Percentiles rank a stretch among this genome's conserved stretches.
These are phyloP conservation scores for Penicillium cosmopolitanum DNA, from an alignment of 495 filamentous ascomycete genomes.

Conservation along the genomic window DNA sequence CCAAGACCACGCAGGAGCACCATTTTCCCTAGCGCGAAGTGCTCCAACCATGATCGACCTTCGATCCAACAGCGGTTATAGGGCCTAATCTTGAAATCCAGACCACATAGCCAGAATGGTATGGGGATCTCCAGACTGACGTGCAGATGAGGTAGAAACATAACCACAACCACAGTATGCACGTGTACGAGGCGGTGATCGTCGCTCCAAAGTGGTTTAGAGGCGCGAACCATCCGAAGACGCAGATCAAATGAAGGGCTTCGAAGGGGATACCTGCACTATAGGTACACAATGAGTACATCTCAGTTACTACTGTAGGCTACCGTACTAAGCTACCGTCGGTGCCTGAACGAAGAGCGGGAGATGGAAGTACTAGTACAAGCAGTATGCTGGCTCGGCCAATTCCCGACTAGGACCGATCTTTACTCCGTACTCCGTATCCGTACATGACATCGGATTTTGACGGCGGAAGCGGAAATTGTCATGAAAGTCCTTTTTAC, in stretches of 20 bases:
- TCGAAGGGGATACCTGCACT: background rate
- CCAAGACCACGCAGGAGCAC: conserved; percentile 1
- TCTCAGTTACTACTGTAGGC: too few relatives aligned
- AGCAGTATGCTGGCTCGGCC: too few relatives aligned
- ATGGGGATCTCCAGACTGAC: background rate
- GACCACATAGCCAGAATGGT: background rate
- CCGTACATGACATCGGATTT: background rate
- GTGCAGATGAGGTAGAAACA: background rate
- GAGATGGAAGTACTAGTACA: too few relatives aligned
- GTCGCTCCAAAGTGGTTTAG: background rate
- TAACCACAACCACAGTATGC: background rate
- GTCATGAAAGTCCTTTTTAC: too few relatives aligned
- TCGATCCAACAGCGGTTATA: conserved; percentile 7
- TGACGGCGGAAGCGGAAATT: background rate
- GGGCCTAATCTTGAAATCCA: background rate
- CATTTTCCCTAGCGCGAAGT: background rate
- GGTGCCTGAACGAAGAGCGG: too few relatives aligned
- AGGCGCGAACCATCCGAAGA: background rate
- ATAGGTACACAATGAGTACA: too few relatives aligned
- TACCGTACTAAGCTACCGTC: too few relatives aligned
- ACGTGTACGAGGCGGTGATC: background rate
- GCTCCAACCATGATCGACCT: conserved; percentile 5
- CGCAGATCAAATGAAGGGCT: background rate
- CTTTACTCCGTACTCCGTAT: too few relatives aligned
- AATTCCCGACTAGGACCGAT: too few relatives aligned